Base-by-base conservation (phyloP, 768 basidiomycete genomes). In the Rhodotorula babjevae region DNA sequence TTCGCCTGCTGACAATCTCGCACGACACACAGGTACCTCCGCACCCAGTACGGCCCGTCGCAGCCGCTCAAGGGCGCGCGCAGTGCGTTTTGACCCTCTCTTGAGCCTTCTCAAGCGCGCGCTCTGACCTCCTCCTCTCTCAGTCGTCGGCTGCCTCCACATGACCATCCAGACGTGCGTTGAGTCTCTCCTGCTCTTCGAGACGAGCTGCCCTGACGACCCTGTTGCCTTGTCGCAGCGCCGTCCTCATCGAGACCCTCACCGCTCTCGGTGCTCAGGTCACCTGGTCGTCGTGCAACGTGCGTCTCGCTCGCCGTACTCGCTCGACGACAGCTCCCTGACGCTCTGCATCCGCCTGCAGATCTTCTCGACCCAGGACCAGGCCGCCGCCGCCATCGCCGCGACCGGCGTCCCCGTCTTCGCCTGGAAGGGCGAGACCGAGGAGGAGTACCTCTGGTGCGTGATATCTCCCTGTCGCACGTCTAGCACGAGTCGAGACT, bases 361-460 rank as follows among this genome's bases (percentile, higher is more conserved):
- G 85, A 99, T 99, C 82, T 99, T 95, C 85, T 98, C 96, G 62
- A 99, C 96, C 63, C 96, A 99, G 84, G 96, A 99, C 82, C 96
- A 99, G 83, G 96, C 96, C 65, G 96, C 96, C 64, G 90, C 96
- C 76, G 96, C 92, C 65, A 74, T 78, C 58, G 95, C 95, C 76
- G 95, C 93, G 27, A 98, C 96, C 71, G 95, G 95, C 77, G 91
- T 98, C 67, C 96, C 96, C 76, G 96, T 98, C 79, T 99, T 88
- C 80, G 96, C 96, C 55, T 99, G 96, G 96, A 99, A 99, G 85
- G 96, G 96, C 68, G 96, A 99, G 85, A 94, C 94, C 59, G 96
- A 98, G 81, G 96, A 97, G 82, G 96, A 99, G 82, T 98, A 97
- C 84, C 80, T 83, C 76, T 99, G 96, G 96, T 98, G 94, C 82